Evolutionary conservation across 1,284 basidiomycete species (phyloP).

Genomic region (Phellopilus nigrolimitatus): DNA sequence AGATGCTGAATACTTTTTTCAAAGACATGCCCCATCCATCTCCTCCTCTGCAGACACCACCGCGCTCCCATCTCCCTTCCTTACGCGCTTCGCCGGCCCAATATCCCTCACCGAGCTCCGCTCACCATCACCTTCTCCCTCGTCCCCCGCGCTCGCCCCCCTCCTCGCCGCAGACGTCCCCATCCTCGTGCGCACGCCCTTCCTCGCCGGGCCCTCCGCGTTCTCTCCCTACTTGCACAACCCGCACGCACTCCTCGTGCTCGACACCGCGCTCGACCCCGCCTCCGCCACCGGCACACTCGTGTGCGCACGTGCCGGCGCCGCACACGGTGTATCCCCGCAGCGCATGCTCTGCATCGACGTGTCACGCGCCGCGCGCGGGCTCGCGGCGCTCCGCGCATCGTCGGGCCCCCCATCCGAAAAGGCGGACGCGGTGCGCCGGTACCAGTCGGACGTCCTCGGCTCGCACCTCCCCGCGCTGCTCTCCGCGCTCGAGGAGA

Average conservation of each 20-base stretch:
- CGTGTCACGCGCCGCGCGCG: conserved; percentile 49
- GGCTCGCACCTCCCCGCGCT: conserved; percentile 52
- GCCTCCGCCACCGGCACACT: conserved; percentile 22
- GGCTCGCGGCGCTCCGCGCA: conserved; percentile 42
- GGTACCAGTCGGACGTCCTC: conserved; percentile 58
- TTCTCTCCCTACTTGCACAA: conserved; percentile 33
- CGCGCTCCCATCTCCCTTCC: conserved; percentile 45
- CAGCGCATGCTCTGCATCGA: conserved; percentile 46
- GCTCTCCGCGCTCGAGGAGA: conserved; percentile 35
- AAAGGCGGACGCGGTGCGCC: conserved; percentile 47
- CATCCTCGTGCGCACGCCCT: conserved; percentile 54
- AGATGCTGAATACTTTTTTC: neutral
- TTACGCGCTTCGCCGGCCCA: conserved; percentile 46
- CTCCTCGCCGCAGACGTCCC: conserved; percentile 46
- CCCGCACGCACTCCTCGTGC: conserved; percentile 47
- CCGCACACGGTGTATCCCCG: conserved; percentile 23
- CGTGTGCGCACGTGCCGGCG: conserved; percentile 19
- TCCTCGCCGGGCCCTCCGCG: conserved; percentile 41
- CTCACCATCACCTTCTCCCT: conserved; percentile 24
- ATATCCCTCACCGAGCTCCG: conserved; percentile 45
- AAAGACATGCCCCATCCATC: neutral
- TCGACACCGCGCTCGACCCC: conserved; percentile 32
- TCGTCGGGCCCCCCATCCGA: conserved; percentile 44
- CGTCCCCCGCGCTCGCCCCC: conserved; percentile 13
- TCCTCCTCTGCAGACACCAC: conserved; percentile 10